Evolutionary conservation across 2,329 filamentous ascomycete genomes (phyloP).

Genomic region (Cercospora janseana): DNA sequence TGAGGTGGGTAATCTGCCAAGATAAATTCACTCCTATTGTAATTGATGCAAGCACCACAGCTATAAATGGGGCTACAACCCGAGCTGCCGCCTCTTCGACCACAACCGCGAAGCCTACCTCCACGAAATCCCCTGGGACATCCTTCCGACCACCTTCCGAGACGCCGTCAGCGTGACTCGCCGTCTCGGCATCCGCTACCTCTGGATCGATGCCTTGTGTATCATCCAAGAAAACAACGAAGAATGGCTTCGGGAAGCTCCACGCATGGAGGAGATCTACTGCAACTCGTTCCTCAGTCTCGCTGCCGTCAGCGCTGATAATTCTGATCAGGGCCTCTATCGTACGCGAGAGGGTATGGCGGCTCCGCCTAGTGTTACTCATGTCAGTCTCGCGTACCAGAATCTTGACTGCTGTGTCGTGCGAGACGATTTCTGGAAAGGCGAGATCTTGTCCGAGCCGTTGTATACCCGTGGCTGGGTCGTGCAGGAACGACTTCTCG

Average conservation of each 20-base stretch:
- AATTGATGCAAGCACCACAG: too few species aligned
- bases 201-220: constrained; percentile 14
- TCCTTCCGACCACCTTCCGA: neutral
- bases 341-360: too few species aligned
- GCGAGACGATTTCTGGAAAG: constrained; percentile 2
- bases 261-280: constrained; percentile 12
- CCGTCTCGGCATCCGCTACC: constrained; percentile 1
- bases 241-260: constrained; percentile 11
- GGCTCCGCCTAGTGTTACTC: too few species aligned
- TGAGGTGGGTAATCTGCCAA: too few species aligned
- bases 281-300: constrained; percentile 2
- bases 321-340: neutral
- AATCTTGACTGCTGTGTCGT: neutral
- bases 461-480: constrained; percentile 20
- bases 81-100: too few species aligned
- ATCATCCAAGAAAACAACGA: constrained; percentile 5
- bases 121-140: neutral
- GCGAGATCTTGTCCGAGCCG: neutral
- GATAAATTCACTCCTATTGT: too few species aligned
- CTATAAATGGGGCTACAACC: too few species aligned
- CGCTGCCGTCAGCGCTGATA: neutral
- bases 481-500: constrained; percentile 26
- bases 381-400: too few species aligned
- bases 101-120: too few species aligned
- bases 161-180: neutral